phyloP scores from a whole-genome alignment of 805 yeast genomes.

The Wickerhamomyces subpelliculosus region DNA sequence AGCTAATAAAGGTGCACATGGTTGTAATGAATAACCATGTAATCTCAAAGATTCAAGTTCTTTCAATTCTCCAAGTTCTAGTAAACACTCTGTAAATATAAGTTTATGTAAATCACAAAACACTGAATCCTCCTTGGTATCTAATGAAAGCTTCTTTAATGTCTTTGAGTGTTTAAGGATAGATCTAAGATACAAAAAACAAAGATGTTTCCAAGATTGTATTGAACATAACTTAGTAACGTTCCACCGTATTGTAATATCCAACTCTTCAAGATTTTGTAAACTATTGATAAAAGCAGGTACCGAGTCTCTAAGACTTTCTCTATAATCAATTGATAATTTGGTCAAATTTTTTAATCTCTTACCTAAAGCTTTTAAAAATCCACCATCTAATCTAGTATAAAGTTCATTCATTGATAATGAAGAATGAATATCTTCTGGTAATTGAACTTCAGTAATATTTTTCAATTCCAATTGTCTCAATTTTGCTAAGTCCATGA shows the following conservation, averaged over 20 bases:
- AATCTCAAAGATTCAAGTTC: constrained; percentile 33
- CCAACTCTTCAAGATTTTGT: constrained; percentile 27
- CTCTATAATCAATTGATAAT: constrained; percentile 34
- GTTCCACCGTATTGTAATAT: constrained; percentile 35
- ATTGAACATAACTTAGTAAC: constrained; percentile 23
- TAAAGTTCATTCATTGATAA: constrained; percentile 9
- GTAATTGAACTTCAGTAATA: constrained; percentile 29
- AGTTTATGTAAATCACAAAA: constrained; percentile 26
- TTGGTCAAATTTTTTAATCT: constrained; percentile 21
- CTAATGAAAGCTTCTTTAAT: constrained; percentile 31
- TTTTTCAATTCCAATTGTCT: constrained; percentile 26
- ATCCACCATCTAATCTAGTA: constrained; percentile 15
- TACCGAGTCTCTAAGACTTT: constrained; percentile 33
- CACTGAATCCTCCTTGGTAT: constrained; percentile 31
- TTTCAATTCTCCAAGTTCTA: constrained; percentile 14
- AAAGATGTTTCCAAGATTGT: constrained; percentile 16
- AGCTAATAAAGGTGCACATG: constrained; percentile 23
- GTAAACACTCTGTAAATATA: constrained; percentile 18
- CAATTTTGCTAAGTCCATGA: constrained; percentile 13
- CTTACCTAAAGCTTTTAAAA: constrained; percentile 22
- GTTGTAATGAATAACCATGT: constrained; percentile 28
- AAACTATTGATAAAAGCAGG: constrained; percentile 26
- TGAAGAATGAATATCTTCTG: constrained; percentile 8
- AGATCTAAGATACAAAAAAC: constrained; percentile 12
- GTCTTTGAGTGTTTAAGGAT: constrained; percentile 14